Percentiles rank a stretch among this genome's conserved stretches.
These are phyloP conservation scores for Neoboletus subvelutipes DNA, from an alignment of 768 basidiomycete genomes.

Conservation along the genomic window DNA sequence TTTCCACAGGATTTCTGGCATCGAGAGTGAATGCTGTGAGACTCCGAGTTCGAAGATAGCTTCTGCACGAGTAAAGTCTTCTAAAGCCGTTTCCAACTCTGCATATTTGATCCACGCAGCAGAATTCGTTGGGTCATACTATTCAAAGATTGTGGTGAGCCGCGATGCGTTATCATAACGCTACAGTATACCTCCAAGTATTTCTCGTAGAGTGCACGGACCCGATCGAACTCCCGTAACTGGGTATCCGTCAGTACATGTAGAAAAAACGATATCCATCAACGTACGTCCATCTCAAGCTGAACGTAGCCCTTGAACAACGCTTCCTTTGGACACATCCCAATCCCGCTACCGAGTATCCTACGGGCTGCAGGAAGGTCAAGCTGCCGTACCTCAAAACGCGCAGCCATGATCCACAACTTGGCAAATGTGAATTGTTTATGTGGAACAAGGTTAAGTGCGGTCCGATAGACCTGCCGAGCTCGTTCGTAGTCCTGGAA, in stretches of 20 bases:
- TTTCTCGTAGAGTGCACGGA: conserved; percentile 88
- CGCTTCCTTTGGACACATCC: conserved; percentile 94
- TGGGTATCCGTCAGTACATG: conserved; percentile 29
- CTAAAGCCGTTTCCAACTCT: conserved; percentile 83
- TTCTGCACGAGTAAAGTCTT: conserved; percentile 85
- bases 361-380: conserved; percentile 85
- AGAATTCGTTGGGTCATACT: conserved; percentile 89
- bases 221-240: conserved; percentile 95
- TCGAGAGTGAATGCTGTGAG: conserved; percentile 79
- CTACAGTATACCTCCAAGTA: conserved; percentile 72
- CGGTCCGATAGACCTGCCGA: conserved; percentile 91
- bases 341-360: conserved; percentile 85
- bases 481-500: conserved; percentile 78
- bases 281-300: conserved; percentile 79
- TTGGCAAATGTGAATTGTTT: conserved; percentile 98
- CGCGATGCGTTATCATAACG: not conserved
- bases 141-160: conserved; percentile 1
- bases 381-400: conserved; percentile 85
- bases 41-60: conserved; percentile 94
- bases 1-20: conserved; percentile 95
- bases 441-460: conserved; percentile 86
- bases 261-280: not conserved
- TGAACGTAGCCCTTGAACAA: conserved; percentile 97
- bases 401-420: conserved; percentile 89
- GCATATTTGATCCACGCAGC: conserved; percentile 96